phyloP scores from a whole-genome alignment of 179 eudicot genomes.

The Spergularia azorica region DNA sequence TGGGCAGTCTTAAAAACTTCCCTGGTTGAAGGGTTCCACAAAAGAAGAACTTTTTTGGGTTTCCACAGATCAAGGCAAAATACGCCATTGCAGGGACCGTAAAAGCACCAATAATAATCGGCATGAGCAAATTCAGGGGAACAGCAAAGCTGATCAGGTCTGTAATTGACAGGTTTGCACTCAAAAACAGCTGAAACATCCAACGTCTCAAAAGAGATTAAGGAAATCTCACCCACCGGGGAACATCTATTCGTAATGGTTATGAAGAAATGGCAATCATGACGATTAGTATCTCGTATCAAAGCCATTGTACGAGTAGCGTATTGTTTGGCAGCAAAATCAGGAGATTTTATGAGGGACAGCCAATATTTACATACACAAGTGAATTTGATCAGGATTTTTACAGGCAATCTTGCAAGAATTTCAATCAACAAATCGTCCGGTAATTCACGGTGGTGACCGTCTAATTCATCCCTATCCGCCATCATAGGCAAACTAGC shows the following conservation, averaged over 20 bases:
- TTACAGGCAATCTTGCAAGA: constrained; percentile 4
- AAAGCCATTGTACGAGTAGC: neutral
- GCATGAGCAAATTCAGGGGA: too few species aligned
- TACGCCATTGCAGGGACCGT: constrained; percentile 6
- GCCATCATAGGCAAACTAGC: too few species aligned
- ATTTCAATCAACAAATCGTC: constrained; percentile 4
- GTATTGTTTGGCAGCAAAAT: neutral
- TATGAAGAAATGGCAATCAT: too few species aligned
- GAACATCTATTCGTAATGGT: too few species aligned
- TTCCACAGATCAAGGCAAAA: neutral
- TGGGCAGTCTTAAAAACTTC: neutral
- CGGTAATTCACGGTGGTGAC: too few species aligned
- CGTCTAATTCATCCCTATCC: too few species aligned
- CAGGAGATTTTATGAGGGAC: neutral
- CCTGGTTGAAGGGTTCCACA: constrained; percentile 12
- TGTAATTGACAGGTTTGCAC: too few species aligned
- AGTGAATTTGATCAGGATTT: neutral
- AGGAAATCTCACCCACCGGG: too few species aligned
- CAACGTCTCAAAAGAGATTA: too few species aligned
- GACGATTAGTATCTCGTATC: neutral
- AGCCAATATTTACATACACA: constrained; percentile 12
- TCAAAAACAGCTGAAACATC: too few species aligned
- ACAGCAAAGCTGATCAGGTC: too few species aligned
- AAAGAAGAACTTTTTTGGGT: neutral
- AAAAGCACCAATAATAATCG: neutral